These are phyloP conservation scores for Populus hybrid DNA, from an alignment of 441 rosid genomes.

Conservation along the genomic window DNA sequence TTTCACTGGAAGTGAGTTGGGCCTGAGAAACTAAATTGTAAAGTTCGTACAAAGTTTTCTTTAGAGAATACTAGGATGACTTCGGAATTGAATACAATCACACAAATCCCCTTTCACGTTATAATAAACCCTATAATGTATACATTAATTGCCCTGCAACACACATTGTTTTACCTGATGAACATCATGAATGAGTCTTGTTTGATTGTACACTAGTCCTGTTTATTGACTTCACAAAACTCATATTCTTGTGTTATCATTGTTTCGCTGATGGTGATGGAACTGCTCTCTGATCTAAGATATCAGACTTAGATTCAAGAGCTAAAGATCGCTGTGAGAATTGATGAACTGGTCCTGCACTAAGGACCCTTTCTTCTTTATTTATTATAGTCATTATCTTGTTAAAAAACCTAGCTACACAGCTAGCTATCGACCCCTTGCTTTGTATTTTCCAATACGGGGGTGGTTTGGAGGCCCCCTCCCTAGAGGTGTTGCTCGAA, in stretches of 20 bases:
- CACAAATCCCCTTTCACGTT: not conserved
- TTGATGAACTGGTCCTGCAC: not conserved
- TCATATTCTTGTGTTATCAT: slow-evolving; percentile 5
- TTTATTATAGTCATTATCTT: not conserved
- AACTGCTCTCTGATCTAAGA: not conserved
- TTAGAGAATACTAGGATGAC: not conserved
- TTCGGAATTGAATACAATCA: not conserved
- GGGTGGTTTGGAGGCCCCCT: not conserved
- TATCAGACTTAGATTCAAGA: not conserved
- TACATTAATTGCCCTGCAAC: not conserved
- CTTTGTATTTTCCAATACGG: not conserved
- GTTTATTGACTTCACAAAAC: slow-evolving; percentile 9
- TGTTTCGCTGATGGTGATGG: slow-evolving; percentile 13
- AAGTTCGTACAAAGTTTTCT: not conserved
- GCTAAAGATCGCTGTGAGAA: not conserved
- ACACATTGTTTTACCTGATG: not conserved
- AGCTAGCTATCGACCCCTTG: not conserved
- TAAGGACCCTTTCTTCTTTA: not conserved
- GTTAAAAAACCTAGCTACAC: not conserved
- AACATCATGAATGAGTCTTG: not conserved
- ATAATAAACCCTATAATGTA: not conserved
- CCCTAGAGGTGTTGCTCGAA: not conserved
- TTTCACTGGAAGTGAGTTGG: not conserved
- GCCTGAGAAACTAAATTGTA: not conserved
- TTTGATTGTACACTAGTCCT: slow-evolving; percentile 2